Conservation (phyloP, 2,329 filamentous ascomycete species). For the Colletotrichum sp. region DNA sequence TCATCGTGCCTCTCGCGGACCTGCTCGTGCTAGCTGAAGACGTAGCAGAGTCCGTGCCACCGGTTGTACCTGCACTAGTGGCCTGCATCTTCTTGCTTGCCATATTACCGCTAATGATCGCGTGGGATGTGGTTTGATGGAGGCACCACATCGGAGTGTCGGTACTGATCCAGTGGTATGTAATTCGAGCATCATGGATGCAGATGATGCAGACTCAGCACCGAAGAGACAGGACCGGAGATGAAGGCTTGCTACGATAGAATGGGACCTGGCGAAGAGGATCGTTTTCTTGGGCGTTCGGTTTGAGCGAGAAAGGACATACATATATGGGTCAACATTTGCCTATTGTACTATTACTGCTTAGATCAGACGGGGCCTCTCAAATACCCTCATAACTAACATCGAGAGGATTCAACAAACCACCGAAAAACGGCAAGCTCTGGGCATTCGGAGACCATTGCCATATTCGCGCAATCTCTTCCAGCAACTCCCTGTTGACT, state of each 20-base stretch:
- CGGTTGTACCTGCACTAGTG: slow-evolving; percentile 8
- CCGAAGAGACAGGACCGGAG: neutral
- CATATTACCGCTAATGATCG: slow-evolving; percentile 9
- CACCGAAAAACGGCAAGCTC: neutral
- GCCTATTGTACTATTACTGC: neutral
- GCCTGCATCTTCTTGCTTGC: slow-evolving; percentile 4
- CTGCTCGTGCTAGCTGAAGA: neutral
- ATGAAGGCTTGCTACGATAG: neutral
- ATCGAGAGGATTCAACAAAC: neutral
- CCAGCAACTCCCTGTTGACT: neutral
- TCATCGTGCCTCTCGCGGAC: slow-evolving; percentile 5
- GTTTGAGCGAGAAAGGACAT: neutral
- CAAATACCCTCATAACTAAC: neutral
- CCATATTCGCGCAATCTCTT: slow-evolving; percentile 2
- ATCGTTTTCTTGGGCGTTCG: neutral
- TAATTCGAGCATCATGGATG: neutral
- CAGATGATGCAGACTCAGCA: neutral
- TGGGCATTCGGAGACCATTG: neutral
- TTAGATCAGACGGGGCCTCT: neutral
- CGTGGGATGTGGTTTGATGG: neutral
- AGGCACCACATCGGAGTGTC: neutral
- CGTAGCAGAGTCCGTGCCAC: slow-evolving; percentile 5
- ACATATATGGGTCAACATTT: neutral
- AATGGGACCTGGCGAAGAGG: neutral
- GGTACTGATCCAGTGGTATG: neutral